These are phyloP conservation scores for Penicillium parvum DNA, from an alignment of 495 filamentous ascomycete genomes.

Conservation along the genomic window DNA sequence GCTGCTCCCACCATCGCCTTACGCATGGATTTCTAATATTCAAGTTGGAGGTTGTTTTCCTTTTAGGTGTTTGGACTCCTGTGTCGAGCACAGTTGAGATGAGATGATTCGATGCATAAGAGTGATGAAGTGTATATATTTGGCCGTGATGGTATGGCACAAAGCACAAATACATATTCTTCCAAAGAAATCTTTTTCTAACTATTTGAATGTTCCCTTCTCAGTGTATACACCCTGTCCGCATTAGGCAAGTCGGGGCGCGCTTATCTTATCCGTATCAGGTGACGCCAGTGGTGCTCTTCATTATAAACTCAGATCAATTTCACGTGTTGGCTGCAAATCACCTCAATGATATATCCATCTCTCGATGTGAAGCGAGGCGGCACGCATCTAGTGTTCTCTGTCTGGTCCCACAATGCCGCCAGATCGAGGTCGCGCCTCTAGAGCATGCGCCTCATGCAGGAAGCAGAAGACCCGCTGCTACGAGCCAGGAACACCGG, in stretches of 20 bases:
- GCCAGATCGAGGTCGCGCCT: conserved; percentile 41
- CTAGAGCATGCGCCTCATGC: conserved; percentile 40
- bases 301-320: neutral
- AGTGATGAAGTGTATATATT: conserved; percentile 8
- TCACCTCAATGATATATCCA: neutral
- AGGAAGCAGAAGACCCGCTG: conserved; percentile 44
- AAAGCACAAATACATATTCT: neutral
- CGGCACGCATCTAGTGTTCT: neutral
- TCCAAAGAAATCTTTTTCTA: neutral
- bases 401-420: conserved; percentile 29
- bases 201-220: too few relatives aligned
- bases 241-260: conserved; percentile 7
- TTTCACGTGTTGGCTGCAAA: neutral
- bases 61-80: too few relatives aligned
- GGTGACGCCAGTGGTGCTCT: conserved; percentile 10
- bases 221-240: neutral
- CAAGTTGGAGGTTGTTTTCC: too few relatives aligned
- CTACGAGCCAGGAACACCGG: conserved; percentile 31
- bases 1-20: conserved; percentile 82
- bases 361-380: neutral
- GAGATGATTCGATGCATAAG: conserved; percentile 12
- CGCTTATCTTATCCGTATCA: conserved; percentile 20
- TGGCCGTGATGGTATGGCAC: neutral
- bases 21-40: conserved; percentile 88
- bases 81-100: neutral